Base-by-base conservation (phyloP, 345 rosid species). In the Lepidium aucheri region DNA sequence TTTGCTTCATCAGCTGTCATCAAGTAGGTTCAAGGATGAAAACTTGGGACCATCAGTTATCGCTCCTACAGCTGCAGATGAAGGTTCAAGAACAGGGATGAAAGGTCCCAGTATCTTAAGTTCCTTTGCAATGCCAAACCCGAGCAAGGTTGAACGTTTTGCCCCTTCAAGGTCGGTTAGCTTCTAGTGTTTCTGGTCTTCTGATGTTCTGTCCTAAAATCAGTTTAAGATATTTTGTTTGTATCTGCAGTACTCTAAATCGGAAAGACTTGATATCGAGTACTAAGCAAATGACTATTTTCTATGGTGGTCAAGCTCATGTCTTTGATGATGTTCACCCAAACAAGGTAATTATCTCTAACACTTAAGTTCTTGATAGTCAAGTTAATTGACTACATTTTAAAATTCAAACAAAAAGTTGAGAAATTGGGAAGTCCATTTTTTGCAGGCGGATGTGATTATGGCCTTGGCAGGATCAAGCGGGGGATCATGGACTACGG, bases 281-380 rank as follows among this genome's bases (percentile, higher is more conserved):
- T 20, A 78, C 87, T 60, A 78, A 83, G 75, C 97, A 90, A 69
- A 90, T 94, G 99, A 94, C 99, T 45, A 88, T 94, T 74, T 94
- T 94, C 77, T 94, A 94, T 67, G 95, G 90, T 3, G 97, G 99
- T 74, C 99, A 88, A 80, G 99, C 99, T 76, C 96, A 88, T 78
- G 99, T 94, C 64, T 94, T 94, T 75, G 99, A 94, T 77, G 96
- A 94, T 59, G 97, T 94, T 65, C 96, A 86, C 65, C 95, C 96
- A 33, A 90, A 90, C 82, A 94, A 94, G 85, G 99, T 94, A 60
- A 16, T 20, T 22, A 20, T 35, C 46, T 22, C 54, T 53, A 32
- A 32, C 3, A 8, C 60, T 60, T 15, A 8, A 18, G 10, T 38
- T 49, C 32, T 20, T 10, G 45, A 33, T 60, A 60, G 52, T 51